Conservation (phyloP, 2,329 filamentous ascomycete species). For the Colletotrichum sp. region DNA sequence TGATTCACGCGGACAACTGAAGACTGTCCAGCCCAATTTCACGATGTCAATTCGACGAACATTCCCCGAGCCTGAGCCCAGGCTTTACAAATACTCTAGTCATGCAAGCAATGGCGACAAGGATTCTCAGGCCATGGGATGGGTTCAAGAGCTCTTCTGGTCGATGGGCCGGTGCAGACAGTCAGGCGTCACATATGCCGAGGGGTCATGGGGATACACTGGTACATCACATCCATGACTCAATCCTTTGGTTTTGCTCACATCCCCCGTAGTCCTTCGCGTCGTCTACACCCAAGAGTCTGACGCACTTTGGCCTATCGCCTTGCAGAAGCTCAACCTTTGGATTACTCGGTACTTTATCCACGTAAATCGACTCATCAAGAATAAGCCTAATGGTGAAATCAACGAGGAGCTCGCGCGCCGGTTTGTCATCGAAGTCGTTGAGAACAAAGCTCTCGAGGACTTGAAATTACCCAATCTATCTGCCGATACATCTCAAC, state of each 20-base stretch:
- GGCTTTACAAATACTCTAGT: not conserved
- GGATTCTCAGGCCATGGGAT: not conserved
- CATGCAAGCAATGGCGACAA: not conserved
- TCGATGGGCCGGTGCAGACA: not conserved
- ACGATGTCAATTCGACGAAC: not conserved
- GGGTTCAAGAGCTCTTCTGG: not conserved
- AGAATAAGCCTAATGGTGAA: not conserved
- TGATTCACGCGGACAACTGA: too few relatives aligned
- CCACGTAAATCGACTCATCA: not conserved
- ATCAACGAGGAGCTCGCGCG: not conserved
- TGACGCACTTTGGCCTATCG: not conserved
- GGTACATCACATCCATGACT: not conserved
- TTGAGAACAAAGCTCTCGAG: not conserved
- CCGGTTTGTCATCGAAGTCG: accelerated
- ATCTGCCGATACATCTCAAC: not conserved
- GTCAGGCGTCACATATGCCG: not conserved
- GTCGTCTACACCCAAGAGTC: not conserved
- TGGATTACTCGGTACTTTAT: not conserved
- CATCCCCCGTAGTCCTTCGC: not conserved
- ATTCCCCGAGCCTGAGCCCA: not conserved
- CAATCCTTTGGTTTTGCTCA: not conserved
- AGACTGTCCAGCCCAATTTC: not conserved
- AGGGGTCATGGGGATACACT: not conserved
- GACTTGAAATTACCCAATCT: not conserved
- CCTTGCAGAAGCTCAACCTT: not conserved